Evolutionary conservation across 768 basidiomycete genomes (phyloP).

Genomic region (Tulasnella sp.): DNA sequence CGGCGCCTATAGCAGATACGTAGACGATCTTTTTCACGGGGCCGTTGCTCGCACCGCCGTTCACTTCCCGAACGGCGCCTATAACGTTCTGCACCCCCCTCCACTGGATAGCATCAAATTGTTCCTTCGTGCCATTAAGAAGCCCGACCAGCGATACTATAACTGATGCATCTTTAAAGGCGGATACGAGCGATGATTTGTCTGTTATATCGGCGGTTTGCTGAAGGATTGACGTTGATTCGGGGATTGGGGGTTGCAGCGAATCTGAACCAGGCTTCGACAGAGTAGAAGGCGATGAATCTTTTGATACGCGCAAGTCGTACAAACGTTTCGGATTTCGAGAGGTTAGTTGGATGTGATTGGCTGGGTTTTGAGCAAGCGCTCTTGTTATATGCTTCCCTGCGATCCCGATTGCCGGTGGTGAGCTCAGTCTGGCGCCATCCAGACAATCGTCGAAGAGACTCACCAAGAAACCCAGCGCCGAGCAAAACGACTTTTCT

Average conservation of each 20-base stretch:
- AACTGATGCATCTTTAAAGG: slow-evolving; percentile 48
- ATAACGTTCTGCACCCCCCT: slow-evolving; percentile 63
- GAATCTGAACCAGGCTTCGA: background rate
- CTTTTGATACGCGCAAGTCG: slow-evolving; percentile 29
- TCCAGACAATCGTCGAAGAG: background rate
- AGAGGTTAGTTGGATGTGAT: slow-evolving; percentile 52
- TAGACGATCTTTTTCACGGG: slow-evolving; percentile 46
- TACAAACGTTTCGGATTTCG: slow-evolving; percentile 45
- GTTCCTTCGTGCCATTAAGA: slow-evolving; percentile 46
- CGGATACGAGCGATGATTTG: slow-evolving; percentile 38
- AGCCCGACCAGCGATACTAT: slow-evolving; percentile 66
- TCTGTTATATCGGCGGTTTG: slow-evolving; percentile 49
- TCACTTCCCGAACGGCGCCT: slow-evolving; percentile 40
- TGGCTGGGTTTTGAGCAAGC: slow-evolving; percentile 37
- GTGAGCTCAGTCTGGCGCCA: background rate
- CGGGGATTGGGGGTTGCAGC: slow-evolving; percentile 23
- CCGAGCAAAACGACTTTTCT: slow-evolving; percentile 37
- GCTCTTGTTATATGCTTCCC: slow-evolving; percentile 54
- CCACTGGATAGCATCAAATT: slow-evolving; percentile 57
- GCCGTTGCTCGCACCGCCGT: slow-evolving; percentile 28
- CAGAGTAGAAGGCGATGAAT: background rate
- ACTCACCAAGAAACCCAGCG: slow-evolving; percentile 52
- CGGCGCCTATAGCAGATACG: slow-evolving; percentile 70
- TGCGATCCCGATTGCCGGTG: slow-evolving; percentile 25
- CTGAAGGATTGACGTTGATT: slow-evolving; percentile 38